Percentiles rank a stretch among this genome's conserved stretches.
phyloP scores from a whole-genome alignment of 1,284 basidiomycete genomes.

The Porogramme epimiltina region DNA sequence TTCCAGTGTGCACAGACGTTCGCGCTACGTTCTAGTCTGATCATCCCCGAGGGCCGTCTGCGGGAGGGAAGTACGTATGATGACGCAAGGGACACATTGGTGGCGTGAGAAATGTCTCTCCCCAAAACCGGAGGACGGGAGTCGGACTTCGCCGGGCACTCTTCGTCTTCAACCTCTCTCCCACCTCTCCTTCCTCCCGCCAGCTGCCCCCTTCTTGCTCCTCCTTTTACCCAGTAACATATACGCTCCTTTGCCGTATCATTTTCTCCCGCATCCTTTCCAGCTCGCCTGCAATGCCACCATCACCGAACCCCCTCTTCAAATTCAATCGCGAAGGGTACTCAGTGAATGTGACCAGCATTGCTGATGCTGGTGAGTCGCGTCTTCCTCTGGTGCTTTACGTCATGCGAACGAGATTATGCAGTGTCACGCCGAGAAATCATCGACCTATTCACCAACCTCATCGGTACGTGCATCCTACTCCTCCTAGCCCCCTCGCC shows the following conservation, averaged over 20 bases:
- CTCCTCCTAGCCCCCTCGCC: conserved; percentile 1
- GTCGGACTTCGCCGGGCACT: conserved; percentile 22
- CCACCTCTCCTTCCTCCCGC: conserved; percentile 9
- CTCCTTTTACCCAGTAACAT: conserved; percentile 14
- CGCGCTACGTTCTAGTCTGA: too few relatives aligned
- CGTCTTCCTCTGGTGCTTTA: neutral
- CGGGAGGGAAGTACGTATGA: too few relatives aligned
- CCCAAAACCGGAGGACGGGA: conserved; percentile 16
- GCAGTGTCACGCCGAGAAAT: conserved; percentile 51
- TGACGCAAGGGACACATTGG: conserved; percentile 17
- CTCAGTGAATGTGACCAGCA: conserved; percentile 46
- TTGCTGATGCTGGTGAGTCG: conserved; percentile 40
- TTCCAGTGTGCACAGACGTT: too few relatives aligned
- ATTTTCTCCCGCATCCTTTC: conserved; percentile 8
- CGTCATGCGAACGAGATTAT: neutral
- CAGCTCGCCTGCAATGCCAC: conserved; percentile 19
- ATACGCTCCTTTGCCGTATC: conserved; percentile 13
- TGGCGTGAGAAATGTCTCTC: conserved; percentile 25
- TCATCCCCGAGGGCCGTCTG: too few relatives aligned
- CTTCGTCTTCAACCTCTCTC: conserved; percentile 24
- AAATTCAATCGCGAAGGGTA: conserved; percentile 38
- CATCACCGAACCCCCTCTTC: conserved; percentile 32
- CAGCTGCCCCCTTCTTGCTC: conserved; percentile 24
- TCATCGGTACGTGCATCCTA: conserved; percentile 47
- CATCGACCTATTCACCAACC: conserved; percentile 54